phyloP scores from a whole-genome alignment of 768 basidiomycete species.

The Amylocystis lapponica region DNA sequence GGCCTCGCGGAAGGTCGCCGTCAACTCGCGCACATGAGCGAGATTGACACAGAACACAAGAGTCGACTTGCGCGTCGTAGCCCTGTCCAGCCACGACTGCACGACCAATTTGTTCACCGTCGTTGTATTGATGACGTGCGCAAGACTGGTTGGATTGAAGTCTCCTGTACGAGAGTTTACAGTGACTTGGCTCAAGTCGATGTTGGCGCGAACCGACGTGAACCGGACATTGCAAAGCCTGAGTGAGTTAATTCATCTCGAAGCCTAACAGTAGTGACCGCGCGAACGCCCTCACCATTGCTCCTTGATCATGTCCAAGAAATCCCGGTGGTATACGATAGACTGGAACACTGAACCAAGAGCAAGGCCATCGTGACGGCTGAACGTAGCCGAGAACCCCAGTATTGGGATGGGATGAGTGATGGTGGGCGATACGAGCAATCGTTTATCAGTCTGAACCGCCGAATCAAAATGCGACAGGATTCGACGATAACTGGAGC shows the following conservation, averaged over 20 bases:
- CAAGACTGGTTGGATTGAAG: constrained; percentile 73
- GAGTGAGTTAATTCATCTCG: background rate
- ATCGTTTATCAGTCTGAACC: constrained; percentile 49
- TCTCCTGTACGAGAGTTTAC: constrained; percentile 70
- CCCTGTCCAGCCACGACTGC: constrained; percentile 80
- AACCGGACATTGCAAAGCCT: constrained; percentile 87
- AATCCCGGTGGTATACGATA: constrained; percentile 90
- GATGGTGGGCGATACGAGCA: constrained; percentile 31
- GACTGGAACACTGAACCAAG: constrained; percentile 83
- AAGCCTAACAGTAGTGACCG: too few relatives aligned
- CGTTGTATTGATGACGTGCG: constrained; percentile 75
- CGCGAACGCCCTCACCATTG: constrained; percentile 52
- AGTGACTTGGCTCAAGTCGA: constrained; percentile 64
- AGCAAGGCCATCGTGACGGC: constrained; percentile 84
- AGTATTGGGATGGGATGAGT: constrained; percentile 69
- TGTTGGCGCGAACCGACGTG: constrained; percentile 71
- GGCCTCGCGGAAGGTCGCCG: constrained; percentile 60
- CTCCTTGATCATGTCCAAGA: constrained; percentile 89
- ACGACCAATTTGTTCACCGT: constrained; percentile 76
- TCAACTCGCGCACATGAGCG: constrained; percentile 71
- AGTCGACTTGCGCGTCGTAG: constrained; percentile 74
- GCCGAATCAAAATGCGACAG: constrained; percentile 75
- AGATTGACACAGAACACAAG: constrained; percentile 90
- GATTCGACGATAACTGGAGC: constrained; percentile 68
- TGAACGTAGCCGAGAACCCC: constrained; percentile 95